Base-by-base conservation (phyloP, 768 basidiomycete species). In the Agrocybe praecox region DNA sequence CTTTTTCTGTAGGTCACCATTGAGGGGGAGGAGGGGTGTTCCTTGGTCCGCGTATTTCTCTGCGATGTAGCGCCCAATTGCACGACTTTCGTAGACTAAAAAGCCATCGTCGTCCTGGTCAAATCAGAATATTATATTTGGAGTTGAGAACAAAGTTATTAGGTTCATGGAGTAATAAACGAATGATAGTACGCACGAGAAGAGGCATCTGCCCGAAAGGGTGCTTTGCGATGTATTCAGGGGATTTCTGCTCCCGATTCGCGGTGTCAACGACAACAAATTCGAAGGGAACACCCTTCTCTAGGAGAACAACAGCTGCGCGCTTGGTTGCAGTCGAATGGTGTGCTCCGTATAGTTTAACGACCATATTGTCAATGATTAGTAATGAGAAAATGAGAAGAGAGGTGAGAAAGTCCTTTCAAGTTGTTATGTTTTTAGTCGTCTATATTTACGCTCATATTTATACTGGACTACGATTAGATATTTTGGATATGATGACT, bases 171-270 rank as follows among this genome's bases (percentile, higher is more conserved):
- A 50, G 36, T 40, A 15, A 14, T n/a, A 23, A 40, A 48, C 6
- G 6, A 17, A 9, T 15, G 40, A 32, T 1, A 3, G 24, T 6
- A 52, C 76, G 22, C 57, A 79, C 80, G 53, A 87, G 74, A 62
- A 76, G 78, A 1, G 86, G 85, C 17, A 86, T 74, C 62, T 84
- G 81, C 8, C 85, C 83, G 65, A 87, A 88, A 0, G 89, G 89
- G 63, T 91, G 87, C 48, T 74, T 69, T 42, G 69, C 62, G 15
- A 78, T n/a, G 70, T 72, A 80, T 8, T 62, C 77, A 1, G 78
- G 65, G 0, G 66, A 11, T 67, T 85, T 87, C 32, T 86, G 83
- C 43, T 76, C 73, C 24, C 59, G 65, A 56, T 76, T 76, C 26
- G 49, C 1, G 19, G 81, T 53, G 62, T 86, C 71, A 57, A 88